These are phyloP conservation scores for Hebeloma cylindrosporum DNA, from an alignment of 768 basidiomycete genomes.

Conservation along the genomic window DNA sequence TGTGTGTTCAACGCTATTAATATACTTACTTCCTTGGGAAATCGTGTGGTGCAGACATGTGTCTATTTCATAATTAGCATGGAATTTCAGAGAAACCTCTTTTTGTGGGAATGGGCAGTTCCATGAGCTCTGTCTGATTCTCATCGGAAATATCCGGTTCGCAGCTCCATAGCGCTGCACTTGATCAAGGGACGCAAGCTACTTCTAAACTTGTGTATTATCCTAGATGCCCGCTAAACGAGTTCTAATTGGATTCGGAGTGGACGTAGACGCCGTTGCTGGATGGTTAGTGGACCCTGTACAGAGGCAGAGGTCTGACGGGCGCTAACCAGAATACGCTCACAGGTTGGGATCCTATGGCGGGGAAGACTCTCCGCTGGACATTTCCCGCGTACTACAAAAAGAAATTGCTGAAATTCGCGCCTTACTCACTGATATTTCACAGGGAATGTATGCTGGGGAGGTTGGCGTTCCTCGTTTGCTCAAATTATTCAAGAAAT, in stretches of 20 bases:
- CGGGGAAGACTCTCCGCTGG: slow-evolving; percentile 68
- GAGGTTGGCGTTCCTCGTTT: slow-evolving; percentile 71
- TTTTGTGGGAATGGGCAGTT: too few relatives aligned
- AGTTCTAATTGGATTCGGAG: slow-evolving; percentile 60
- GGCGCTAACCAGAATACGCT: not conserved
- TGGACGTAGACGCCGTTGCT: slow-evolving; percentile 76
- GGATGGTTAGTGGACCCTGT: slow-evolving; percentile 51
- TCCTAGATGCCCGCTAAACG: slow-evolving; percentile 52
- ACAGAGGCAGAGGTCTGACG: not conserved
- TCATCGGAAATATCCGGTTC: too few relatives aligned
- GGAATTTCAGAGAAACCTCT: too few relatives aligned
- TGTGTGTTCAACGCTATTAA: too few relatives aligned
- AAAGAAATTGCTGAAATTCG: too few relatives aligned
- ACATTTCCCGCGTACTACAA: slow-evolving; percentile 66
- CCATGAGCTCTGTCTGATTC: too few relatives aligned
- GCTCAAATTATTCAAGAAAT: slow-evolving; percentile 71
- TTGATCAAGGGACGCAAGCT: too few relatives aligned
- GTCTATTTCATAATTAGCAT: too few relatives aligned
- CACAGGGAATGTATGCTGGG: slow-evolving; percentile 67
- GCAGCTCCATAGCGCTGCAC: too few relatives aligned
- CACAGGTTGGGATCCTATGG: slow-evolving; percentile 73
- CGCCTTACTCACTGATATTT: not conserved
- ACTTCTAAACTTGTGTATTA: too few relatives aligned
- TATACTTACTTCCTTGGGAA: too few relatives aligned
- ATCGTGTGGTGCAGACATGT: too few relatives aligned